These are phyloP conservation scores for Fraxinus greggii DNA, from an alignment of 305 asterid genomes.

Conservation along the genomic window DNA sequence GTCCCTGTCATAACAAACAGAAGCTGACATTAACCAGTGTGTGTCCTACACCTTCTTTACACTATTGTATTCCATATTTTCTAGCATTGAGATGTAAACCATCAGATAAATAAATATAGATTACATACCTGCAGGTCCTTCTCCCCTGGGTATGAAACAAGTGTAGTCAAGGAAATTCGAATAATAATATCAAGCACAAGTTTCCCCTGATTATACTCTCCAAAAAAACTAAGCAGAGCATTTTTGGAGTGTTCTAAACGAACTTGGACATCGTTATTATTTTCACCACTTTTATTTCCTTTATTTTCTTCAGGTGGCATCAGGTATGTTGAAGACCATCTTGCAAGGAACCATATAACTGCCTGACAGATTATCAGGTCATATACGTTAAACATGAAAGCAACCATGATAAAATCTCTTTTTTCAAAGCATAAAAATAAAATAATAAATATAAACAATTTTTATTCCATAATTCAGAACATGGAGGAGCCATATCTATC, in stretches of 20 bases:
- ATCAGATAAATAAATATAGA: constrained; percentile 19
- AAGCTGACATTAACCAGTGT: constrained; percentile 6
- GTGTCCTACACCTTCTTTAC: constrained; percentile 13
- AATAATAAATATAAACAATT: background rate
- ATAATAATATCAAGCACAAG: constrained; percentile 71
- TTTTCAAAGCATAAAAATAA: background rate
- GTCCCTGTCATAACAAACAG: constrained; percentile 53
- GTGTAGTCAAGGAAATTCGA: constrained; percentile 62
- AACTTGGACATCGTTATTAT: constrained; percentile 28
- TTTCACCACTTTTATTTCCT: constrained; percentile 34
- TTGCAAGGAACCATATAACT: constrained; percentile 89
- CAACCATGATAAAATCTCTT: background rate
- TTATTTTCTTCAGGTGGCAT: constrained; percentile 58
- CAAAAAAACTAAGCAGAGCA: constrained; percentile 61
- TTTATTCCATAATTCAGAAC: background rate
- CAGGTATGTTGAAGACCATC: constrained; percentile 90
- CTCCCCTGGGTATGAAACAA: constrained; percentile 94
- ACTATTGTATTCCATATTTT: background rate
- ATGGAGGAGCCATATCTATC: background rate
- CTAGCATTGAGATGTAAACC: background rate
- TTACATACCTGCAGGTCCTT: constrained; percentile 77
- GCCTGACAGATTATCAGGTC: constrained; percentile 55
- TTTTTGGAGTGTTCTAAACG: constrained; percentile 36
- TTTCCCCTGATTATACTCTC: constrained; percentile 75
- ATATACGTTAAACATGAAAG: constrained; percentile 30